Percentiles rank a stretch among this genome's conserved stretches.
These are phyloP conservation scores for Clonostachys sp. DNA, from an alignment of 2,329 filamentous ascomycete species.

Conservation along the genomic window DNA sequence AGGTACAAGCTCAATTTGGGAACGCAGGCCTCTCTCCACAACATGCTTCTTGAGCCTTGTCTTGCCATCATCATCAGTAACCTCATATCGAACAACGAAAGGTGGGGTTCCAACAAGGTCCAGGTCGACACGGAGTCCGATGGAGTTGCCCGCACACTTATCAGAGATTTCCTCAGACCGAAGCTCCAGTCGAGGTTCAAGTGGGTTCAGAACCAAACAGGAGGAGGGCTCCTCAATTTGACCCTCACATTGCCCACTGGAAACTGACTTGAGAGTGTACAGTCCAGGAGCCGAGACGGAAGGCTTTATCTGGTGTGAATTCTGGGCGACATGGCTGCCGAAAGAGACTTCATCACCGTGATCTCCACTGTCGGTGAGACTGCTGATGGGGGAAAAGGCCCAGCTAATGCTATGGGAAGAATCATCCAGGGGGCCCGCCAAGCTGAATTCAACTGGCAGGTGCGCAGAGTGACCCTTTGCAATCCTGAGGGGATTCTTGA, in stretches of 20 bases:
- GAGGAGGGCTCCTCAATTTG: constrained; percentile 91
- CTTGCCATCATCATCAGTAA: constrained; percentile 51
- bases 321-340: constrained; percentile 58
- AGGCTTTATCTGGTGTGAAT: constrained; percentile 53
- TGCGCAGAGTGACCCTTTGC: constrained; percentile 65
- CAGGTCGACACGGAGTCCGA: constrained; percentile 83
- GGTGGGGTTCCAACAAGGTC: constrained; percentile 91
- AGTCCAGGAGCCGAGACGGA: constrained; percentile 73
- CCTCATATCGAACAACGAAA: constrained; percentile 76
- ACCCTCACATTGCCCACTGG: constrained; percentile 76
- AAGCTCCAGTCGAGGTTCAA: constrained; percentile 75
- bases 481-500: constrained; percentile 76
- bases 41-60: constrained; percentile 50
- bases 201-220: constrained; percentile 87
- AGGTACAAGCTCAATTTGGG: constrained; percentile 82
- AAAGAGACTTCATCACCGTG: constrained; percentile 55
- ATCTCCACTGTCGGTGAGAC: constrained; percentile 65
- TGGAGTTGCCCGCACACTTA: constrained; percentile 90
- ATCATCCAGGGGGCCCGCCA: constrained; percentile 53
- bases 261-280: constrained; percentile 78
- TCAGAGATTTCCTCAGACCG: constrained; percentile 80
- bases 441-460: constrained; percentile 68
- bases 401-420: constrained; percentile 72
- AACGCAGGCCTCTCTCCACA: constrained; percentile 64
- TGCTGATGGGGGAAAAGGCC: constrained; percentile 73